Evolutionary conservation across 441 rosid genomes (phyloP), one percentile per base, ranked within the genome.

Genomic region (Aleurites moluccanus): DNA sequence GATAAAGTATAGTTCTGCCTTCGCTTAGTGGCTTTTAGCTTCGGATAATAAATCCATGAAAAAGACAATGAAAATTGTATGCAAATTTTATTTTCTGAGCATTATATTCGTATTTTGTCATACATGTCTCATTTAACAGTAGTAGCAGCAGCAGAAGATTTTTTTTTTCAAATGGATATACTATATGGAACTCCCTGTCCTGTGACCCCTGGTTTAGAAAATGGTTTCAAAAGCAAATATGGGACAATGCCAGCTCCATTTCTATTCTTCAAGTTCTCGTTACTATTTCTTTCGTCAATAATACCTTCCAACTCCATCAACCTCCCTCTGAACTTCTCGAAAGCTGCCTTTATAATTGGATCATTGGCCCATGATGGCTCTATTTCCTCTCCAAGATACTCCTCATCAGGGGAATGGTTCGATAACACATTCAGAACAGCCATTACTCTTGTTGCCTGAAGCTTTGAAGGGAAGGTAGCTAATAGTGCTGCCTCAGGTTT

Each of bases 331-430:
- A 93, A 77, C 70, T 33, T 72, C 76, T 91, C 91, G 74, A 83
- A 91, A 16, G 93, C 97, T 8, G 87, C 89, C 38, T 79, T 73
- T 21, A 89, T 81, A 13, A 74, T 49, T 0, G 90, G 85, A 0
- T 91, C 85, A 8, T 79, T 77, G 0, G 25, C 59, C 97, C 95
- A 93, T 2, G 89, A 67, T n/a, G 86, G 67, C 75, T 90, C 95
- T 8, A 80, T 64, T 0, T 56, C 5, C 44, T 91, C 83, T 6
- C 97, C 98, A 0, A 93, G 8, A 49, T 91, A 93, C 82, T 93
- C 97, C 80, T 93, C 95, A 25, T 93, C 97, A 0, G 88, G 86
- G 6, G 92, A 84, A 81, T 91, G 98, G 4, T 74, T 83, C 2
- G 97, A 90, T 14, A 93, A 47, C 30, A 87, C 87, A 66, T 85